Percentiles rank a stretch among this genome's conserved stretches.
These are phyloP conservation scores for Tylopilus subfusipes DNA, from an alignment of 768 basidiomycete genomes.

Conservation along the genomic window DNA sequence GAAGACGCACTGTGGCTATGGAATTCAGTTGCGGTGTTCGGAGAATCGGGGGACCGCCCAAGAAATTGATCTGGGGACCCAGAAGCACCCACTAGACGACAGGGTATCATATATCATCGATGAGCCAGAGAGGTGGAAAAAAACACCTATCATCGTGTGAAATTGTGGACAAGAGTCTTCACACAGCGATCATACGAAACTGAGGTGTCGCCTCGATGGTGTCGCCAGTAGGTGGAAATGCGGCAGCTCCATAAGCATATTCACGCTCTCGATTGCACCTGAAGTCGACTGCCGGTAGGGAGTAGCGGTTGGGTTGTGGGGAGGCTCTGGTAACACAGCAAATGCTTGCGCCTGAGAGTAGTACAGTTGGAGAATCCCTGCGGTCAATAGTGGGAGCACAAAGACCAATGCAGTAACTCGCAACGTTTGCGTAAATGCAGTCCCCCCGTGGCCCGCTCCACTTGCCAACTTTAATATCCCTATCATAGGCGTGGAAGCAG, in stretches of 20 bases:
- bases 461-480: background rate
- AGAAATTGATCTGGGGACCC: background rate
- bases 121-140: background rate
- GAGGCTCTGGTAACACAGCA: background rate
- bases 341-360: background rate
- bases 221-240: background rate
- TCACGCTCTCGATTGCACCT: background rate
- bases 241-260: background rate
- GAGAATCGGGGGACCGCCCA: background rate
- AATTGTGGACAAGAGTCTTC: background rate
- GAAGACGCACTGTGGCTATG: background rate
- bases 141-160: background rate
- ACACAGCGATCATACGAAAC: background rate
- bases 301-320: background rate
- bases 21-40: background rate
- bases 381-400: background rate
- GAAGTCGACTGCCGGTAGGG: background rate
- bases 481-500: background rate
- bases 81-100: background rate
- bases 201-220: background rate
- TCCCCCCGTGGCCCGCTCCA: constrained; percentile 2
- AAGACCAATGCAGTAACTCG: constrained; percentile 1
- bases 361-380: background rate
- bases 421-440: background rate
- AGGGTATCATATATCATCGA: background rate